Base-by-base conservation (phyloP, 306 rosid genomes). In the Cajanus cajan region DNA sequence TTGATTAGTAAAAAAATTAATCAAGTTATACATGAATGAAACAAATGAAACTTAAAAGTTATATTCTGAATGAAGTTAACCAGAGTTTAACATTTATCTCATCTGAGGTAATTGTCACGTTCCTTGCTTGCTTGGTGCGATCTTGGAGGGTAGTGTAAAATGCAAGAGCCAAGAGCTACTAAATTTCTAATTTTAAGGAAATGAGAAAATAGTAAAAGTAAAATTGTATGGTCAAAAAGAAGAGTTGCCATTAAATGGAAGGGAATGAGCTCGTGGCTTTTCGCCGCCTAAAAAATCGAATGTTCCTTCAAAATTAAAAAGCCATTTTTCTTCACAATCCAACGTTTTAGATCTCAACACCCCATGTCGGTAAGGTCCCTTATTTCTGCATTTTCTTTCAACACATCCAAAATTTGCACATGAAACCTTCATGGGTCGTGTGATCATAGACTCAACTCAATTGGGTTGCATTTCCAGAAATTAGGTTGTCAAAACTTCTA, bases 301-400 rank as follows among this genome's bases (percentile, higher is more conserved):
- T 24, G 12, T 36, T 19, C 5, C 44, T 31, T 48, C 34, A 50
- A 16, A 11, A 33, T 71, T 33, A 31, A 28, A 25, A 41, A 1
- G 14, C 6, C 7, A 36, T 11, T 65, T 54, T 28, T 28, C 6
- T 68, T 61, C 55, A 39, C 4, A 47, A 39, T 2, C 40, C 6
- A 19, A 7, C 21, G 8, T 65, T 19, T 33, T 40, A 40, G 82
- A 72, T 81, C 81, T 66, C 16, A n/a, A 73, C n/a, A 63, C 12
- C 9, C 68, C 44, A 81, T 73, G 59, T 54, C 85, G 74, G 88
- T 85, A 73, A 71, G 74, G 77, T 65, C 22, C n/a, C 0, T 22
- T 51, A 5, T 33, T 5, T 45, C 6, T 12, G 9, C 13, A 33
- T 28, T 73, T 44, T n/a, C 14, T 24, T 58, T 18, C 2, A 0